Evolutionary conservation across 768 basidiomycete genomes (phyloP).

Genomic region (Pulveroboletus sp.): DNA sequence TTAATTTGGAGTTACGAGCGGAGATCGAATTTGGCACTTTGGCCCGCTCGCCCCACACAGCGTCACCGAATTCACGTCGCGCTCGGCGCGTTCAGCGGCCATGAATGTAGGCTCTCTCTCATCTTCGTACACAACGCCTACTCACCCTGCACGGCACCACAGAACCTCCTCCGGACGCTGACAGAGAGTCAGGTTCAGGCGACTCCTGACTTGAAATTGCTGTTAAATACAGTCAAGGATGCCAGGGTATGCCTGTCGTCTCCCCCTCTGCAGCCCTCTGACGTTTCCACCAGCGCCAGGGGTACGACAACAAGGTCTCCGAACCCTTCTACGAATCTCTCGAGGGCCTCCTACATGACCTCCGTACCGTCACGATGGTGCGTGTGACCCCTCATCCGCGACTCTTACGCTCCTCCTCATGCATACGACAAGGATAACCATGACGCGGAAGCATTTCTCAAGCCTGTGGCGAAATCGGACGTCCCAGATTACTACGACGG

Average conservation of each 20-base stretch:
- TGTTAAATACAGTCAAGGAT: conserved; percentile 84
- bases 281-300: conserved; percentile 38
- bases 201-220: conserved; percentile 68
- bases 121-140: neutral
- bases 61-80: conserved; percentile 26
- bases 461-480: conserved; percentile 86
- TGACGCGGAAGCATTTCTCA: conserved; percentile 90
- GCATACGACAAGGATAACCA: conserved; percentile 62
- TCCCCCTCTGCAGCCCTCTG: conserved; percentile 11
- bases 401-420: conserved; percentile 28
- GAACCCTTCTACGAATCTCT: conserved; percentile 94
- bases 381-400: conserved; percentile 21
- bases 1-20: conserved; percentile 18
- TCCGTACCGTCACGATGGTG: conserved; percentile 73
- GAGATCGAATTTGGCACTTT: conserved; percentile 28
- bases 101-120: conserved; percentile 22
- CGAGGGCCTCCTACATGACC: conserved; percentile 82
- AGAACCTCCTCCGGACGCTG: conserved; percentile 90
- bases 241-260: conserved; percentile 60
- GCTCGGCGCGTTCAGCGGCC: conserved; percentile 25
- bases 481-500: conserved; percentile 93
- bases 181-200: conserved; percentile 71
- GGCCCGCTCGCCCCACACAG: conserved; percentile 32
- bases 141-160: conserved; percentile 3
- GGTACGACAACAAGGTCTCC: conserved; percentile 63